Evolutionary conservation across 148 eudicot species (phyloP).

Genomic region (Selenicereus undatus): DNA sequence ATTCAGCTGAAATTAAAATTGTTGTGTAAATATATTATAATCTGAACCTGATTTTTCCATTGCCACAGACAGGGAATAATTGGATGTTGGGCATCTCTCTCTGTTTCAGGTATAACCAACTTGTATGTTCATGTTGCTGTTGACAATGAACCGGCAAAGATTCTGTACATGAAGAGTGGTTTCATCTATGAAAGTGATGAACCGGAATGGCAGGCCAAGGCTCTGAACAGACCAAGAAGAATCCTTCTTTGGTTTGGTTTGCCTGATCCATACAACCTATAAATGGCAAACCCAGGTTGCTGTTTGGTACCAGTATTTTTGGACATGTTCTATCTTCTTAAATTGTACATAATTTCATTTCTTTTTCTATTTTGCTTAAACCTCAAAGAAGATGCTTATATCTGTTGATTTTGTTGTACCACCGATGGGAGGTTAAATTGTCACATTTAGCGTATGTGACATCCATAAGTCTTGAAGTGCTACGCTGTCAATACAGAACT

Average conservation of each 20-base stretch:
- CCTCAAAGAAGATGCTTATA: constrained; percentile 2
- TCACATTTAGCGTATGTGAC: neutral
- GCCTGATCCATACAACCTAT: constrained; percentile 52
- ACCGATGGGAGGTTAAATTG: neutral
- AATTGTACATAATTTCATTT: neutral
- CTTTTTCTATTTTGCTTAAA: neutral
- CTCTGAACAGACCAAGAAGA: constrained; percentile 73
- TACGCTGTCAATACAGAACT: neutral
- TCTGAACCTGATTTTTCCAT: neutral
- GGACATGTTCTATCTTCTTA: neutral
- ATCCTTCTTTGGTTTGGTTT: constrained; percentile 75
- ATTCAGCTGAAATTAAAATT: neutral
- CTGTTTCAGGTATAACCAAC: constrained; percentile 68
- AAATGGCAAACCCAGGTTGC: constrained; percentile 25
- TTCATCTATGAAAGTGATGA: constrained; percentile 76
- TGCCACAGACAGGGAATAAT: neutral
- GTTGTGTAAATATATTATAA: neutral
- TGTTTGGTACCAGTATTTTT: neutral
- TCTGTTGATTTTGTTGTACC: neutral
- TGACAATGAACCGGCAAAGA: constrained; percentile 82
- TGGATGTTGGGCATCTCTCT: neutral
- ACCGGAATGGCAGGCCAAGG: constrained; percentile 85
- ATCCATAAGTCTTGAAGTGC: neutral
- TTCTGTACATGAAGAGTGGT: constrained; percentile 75
- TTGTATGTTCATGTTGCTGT: constrained; percentile 85